phyloP scores from a whole-genome alignment of 306 rosid species.

The barrel medic (Medicago truncatula) region DNA sequence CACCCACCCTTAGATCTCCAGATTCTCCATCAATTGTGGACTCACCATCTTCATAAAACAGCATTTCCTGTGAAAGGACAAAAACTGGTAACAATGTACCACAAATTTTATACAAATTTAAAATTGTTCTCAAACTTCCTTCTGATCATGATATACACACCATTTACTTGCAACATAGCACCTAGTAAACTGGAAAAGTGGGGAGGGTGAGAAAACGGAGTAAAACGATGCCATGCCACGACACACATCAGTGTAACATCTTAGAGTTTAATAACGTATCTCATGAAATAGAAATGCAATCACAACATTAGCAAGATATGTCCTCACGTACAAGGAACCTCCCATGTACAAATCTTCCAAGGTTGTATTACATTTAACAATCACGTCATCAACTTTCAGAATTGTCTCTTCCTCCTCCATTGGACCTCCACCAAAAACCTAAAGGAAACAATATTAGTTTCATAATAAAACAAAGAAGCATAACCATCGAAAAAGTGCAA shows the following conservation, averaged over 20 bases:
- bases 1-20: slow-evolving; percentile 91
- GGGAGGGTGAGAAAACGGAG: slow-evolving; percentile 4
- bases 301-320: not conserved
- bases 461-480: too few species aligned
- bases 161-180: slow-evolving; percentile 14
- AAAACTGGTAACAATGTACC: not conserved
- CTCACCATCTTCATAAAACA: slow-evolving; percentile 96
- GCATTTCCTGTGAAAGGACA: slow-evolving; percentile 67
- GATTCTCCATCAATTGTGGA: slow-evolving; percentile 89
- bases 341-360: slow-evolving; percentile 94
- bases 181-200: not conserved
- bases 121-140: not conserved
- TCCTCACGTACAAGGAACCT: slow-evolving; percentile 80
- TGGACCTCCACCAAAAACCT: slow-evolving; percentile 85
- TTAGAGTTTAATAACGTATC: too few species aligned
- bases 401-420: slow-evolving; percentile 82
- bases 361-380: slow-evolving; percentile 76
- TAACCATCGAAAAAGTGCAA: too few species aligned
- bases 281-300: too few species aligned
- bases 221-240: not conserved
- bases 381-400: slow-evolving; percentile 82
- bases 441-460: not conserved
- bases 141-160: slow-evolving; percentile 11
- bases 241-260: too few species aligned
- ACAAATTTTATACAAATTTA: not conserved